Evolutionary conservation across 192 early-diverging fungal species (phyloP).

Genomic region (Rhizoclosmatium globosum): DNA sequence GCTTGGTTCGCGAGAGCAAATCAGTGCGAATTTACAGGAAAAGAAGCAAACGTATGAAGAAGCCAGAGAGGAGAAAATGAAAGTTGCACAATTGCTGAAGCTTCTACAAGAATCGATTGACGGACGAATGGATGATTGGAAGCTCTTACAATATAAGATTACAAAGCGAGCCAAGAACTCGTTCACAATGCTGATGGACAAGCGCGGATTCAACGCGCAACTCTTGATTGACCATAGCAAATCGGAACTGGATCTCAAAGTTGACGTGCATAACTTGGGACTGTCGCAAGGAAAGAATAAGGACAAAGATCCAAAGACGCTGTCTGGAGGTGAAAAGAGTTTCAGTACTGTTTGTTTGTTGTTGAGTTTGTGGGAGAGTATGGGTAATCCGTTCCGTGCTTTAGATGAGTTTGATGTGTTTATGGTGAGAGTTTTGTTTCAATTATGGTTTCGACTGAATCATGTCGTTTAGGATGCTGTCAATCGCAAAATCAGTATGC

Average conservation of each 20-base stretch:
- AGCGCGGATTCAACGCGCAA: constrained; percentile 84
- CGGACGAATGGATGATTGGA: constrained; percentile 69
- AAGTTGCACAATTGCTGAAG: constrained; percentile 12
- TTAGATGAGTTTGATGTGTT: constrained; percentile 99
- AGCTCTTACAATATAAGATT: constrained; percentile 77
- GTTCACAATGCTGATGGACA: constrained; percentile 77
- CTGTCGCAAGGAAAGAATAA: constrained; percentile 38
- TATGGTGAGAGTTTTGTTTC: constrained; percentile 65
- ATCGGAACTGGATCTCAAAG: constrained; percentile 63
- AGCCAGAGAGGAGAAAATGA: constrained; percentile 37
- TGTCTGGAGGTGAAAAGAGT: constrained; percentile 98
- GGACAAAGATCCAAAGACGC: constrained; percentile 87
- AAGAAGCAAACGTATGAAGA: neutral
- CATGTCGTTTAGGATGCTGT: constrained; percentile 76
- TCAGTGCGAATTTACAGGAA: neutral
- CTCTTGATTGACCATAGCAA: constrained; percentile 79
- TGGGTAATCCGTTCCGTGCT: constrained; percentile 90
- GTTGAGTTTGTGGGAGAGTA: constrained; percentile 91
- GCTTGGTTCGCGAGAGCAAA: constrained; percentile 2
- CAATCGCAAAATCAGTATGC: constrained; percentile 88
- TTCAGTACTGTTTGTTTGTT: constrained; percentile 95
- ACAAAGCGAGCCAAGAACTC: constrained; percentile 73
- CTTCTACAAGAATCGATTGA: constrained; percentile 64
- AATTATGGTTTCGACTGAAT: constrained; percentile 3
- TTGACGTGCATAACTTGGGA: constrained; percentile 32